Conservation (phyloP, 108 stramenopile genomes). For the Cylindrotheca fusiformis region DNA sequence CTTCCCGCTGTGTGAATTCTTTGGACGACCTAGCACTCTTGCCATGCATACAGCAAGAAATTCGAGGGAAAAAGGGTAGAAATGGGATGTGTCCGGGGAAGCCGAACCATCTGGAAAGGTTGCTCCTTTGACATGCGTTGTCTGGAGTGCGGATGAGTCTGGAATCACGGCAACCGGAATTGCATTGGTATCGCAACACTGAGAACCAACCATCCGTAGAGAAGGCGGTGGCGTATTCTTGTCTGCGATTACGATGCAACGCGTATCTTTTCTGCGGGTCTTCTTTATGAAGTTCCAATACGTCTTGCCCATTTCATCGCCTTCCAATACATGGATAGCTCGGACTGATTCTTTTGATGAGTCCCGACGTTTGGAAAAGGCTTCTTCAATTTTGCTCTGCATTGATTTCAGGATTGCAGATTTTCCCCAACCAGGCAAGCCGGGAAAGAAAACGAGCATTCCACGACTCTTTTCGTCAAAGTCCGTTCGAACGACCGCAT, state of each 20-base stretch:
- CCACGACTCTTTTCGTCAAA: slow-evolving; percentile 24
- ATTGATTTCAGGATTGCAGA: slow-evolving; percentile 44
- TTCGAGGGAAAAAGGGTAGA: slow-evolving; percentile 75
- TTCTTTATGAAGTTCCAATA: slow-evolving; percentile 43
- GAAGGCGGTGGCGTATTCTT: slow-evolving; percentile 74
- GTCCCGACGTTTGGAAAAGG: slow-evolving; percentile 3
- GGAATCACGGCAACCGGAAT: slow-evolving; percentile 67
- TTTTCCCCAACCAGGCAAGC: slow-evolving; percentile 85
- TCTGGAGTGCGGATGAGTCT: slow-evolving; percentile 32
- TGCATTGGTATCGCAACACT: slow-evolving; percentile 37
- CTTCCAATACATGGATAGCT: slow-evolving; percentile 11
- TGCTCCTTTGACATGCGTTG: slow-evolving; percentile 44
- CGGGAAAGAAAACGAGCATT: slow-evolving; percentile 73
- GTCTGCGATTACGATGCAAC: slow-evolving; percentile 57
- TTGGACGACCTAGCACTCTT: slow-evolving; percentile 57
- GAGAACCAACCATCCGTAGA: slow-evolving; percentile 40
- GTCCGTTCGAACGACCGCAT: slow-evolving; percentile 6
- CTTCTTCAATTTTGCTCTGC: slow-evolving; percentile 2
- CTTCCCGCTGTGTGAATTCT: slow-evolving; percentile 58
- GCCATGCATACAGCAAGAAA: slow-evolving; percentile 74
- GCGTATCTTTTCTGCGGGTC: slow-evolving; percentile 39
- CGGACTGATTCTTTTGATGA: slow-evolving; percentile 5
- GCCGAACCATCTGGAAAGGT: slow-evolving; percentile 17
- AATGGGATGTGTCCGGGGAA: slow-evolving; percentile 16
- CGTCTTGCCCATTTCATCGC: slow-evolving; percentile 28